Evolutionary conservation across 2,329 filamentous ascomycete species (phyloP).

Genomic region (Colletotrichum eleusines): DNA sequence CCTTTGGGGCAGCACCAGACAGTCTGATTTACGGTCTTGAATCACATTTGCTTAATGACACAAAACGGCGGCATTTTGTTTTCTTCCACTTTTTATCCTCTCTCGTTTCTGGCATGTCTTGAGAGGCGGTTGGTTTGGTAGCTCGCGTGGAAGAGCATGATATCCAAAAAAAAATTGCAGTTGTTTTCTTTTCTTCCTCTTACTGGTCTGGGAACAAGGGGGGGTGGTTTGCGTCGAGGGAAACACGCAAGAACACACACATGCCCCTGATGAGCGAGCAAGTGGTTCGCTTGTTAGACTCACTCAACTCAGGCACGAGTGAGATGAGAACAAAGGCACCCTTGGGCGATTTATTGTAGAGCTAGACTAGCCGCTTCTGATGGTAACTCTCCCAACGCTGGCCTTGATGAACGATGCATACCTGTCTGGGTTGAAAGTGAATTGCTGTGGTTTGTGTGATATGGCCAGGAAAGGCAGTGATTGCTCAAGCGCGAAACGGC

Average conservation of each 20-base stretch:
- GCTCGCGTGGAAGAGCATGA: constrained; percentile 27
- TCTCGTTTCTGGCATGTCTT: constrained; percentile 4
- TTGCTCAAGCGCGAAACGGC: too few species aligned
- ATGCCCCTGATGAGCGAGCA: not conserved
- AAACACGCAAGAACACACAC: not conserved
- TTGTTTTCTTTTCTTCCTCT: not conserved
- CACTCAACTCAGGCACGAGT: not conserved
- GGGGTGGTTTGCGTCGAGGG: constrained; percentile 6
- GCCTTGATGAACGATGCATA: constrained; percentile 13
- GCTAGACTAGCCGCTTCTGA: constrained; percentile 20
- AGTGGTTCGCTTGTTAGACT: constrained; percentile 4
- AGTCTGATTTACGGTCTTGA: constrained; percentile 4
- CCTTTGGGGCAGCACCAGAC: constrained; percentile 6
- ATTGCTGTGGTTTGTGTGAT: not conserved
- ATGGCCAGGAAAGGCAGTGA: not conserved
- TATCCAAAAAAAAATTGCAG: constrained; percentile 21
- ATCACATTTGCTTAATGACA: constrained; percentile 21
- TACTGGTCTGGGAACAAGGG: not conserved
- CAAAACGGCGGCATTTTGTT: constrained; percentile 17
- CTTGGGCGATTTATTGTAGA: constrained; percentile 3
- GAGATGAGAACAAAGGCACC: not conserved
- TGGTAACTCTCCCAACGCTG: constrained; percentile 13
- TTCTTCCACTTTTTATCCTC: not conserved
- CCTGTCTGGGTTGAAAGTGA: not conserved
- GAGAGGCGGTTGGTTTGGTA: constrained; percentile 22